Evolutionary conservation across 2,329 filamentous ascomycete genomes (phyloP).

Genomic region (Paraphoma chrysanthemicola): DNA sequence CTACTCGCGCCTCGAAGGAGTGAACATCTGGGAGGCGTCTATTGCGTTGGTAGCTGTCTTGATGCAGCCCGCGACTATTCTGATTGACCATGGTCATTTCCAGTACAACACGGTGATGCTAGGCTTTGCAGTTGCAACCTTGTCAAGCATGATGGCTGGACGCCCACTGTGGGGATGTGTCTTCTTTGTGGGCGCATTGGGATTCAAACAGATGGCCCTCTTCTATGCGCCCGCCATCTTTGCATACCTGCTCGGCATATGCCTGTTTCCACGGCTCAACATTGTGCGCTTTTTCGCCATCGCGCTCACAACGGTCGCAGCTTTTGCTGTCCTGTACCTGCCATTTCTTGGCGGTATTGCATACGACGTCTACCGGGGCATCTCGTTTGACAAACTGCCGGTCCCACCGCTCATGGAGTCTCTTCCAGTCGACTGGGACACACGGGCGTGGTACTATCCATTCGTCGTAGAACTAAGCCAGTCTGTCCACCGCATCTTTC

Average conservation of each 20-base stretch:
- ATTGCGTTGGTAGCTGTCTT: conserved; percentile 88
- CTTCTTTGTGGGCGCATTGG: conserved; percentile 92
- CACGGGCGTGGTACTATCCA: conserved; percentile 74
- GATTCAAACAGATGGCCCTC: conserved; percentile 99
- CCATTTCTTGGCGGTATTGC: conserved; percentile 77
- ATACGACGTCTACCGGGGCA: conserved; percentile 71
- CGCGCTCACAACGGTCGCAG: conserved; percentile 71
- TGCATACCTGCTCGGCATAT: conserved; percentile 86
- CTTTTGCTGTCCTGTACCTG: conserved; percentile 77
- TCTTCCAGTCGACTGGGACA: conserved; percentile 65
- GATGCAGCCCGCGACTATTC: conserved; percentile 87
- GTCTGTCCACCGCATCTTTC: conserved; percentile 90
- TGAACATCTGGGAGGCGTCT: conserved; percentile 81
- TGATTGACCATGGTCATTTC: conserved; percentile 95
- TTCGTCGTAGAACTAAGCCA: conserved; percentile 80
- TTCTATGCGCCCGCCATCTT: conserved; percentile 96
- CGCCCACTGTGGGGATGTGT: conserved; percentile 87
- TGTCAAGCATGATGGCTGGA: conserved; percentile 87
- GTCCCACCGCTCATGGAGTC: conserved; percentile 69
- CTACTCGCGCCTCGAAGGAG: conserved; percentile 76
- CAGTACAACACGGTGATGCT: conserved; percentile 99
- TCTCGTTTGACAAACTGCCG: conserved; percentile 64
- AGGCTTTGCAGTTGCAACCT: conserved; percentile 82
- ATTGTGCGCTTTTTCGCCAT: conserved; percentile 75
- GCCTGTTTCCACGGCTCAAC: conserved; percentile 76